Base-by-base conservation (phyloP, 352 stramenopile species). In the Globisporangium takayamanum region DNA sequence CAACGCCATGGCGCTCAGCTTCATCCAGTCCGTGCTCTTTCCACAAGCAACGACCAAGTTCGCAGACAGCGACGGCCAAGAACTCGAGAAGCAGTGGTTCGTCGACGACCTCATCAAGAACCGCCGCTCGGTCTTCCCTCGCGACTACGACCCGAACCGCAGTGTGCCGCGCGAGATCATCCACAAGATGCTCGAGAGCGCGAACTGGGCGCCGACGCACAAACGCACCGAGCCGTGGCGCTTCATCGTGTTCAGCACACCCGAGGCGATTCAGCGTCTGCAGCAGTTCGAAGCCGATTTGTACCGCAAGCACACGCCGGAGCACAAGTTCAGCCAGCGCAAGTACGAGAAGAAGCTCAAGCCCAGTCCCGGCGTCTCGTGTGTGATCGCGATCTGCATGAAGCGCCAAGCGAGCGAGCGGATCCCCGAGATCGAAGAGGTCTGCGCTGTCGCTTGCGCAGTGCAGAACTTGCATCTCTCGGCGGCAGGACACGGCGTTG, bases 401-500 rank as follows among this genome's bases (percentile, higher is more conserved):
- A 88, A 94, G 73, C 84, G 84, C 55, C 84, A 94, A 61, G 76
- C 87, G 56, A 91, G 79, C 68, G 78, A 88, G 59, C 79, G 80
- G 50, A 74, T 94, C 48, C 82, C 84, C 3, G 84, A 94, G 62
- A 73, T 86, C 64, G 84, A 94, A 65, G 84, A 94, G 55, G 65
- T 94, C 44, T 85, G 76, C 49, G 68, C 82, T 1, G 79, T 90
- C 16, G 84, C 84, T 12, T 90, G 78, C 46, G 84, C 84, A 16
- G 82, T 94, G 58, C 82, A 94, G 63, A 94, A 94, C 67, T 82
- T 94, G 75, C 84, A 94, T 57, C 59, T 94, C 3, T 65, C 76
- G 30, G 84, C 84, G 0, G 80, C 80, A 0, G 75, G 78, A 0
- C 72, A 92, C 48, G 68, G 60, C 25, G 69, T 94, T 18, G 84